Conservation (phyloP, 768 basidiomycete species). For the Peribolospora kevripleyi region DNA sequence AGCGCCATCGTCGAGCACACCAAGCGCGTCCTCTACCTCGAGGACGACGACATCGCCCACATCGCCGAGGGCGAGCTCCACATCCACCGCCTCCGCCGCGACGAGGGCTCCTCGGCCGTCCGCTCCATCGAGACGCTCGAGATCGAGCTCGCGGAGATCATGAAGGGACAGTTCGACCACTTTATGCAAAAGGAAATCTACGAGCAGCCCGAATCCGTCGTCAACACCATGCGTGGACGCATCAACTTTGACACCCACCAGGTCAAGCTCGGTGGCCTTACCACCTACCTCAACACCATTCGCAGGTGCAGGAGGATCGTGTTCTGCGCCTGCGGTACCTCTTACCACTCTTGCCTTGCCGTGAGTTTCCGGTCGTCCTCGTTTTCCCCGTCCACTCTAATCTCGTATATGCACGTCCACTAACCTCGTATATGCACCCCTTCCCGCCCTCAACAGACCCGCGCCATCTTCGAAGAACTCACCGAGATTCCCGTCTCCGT, state of each 20-base stretch:
- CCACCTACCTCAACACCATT: conserved; percentile 85
- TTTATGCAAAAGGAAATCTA: conserved; percentile 99
- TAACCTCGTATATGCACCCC: neutral
- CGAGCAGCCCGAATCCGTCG: conserved; percentile 66
- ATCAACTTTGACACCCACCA: conserved; percentile 86
- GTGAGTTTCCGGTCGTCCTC: conserved; percentile 11
- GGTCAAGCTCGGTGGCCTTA: conserved; percentile 84
- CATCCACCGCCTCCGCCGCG: conserved; percentile 88
- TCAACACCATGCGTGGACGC: conserved; percentile 99
- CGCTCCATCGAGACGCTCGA: conserved; percentile 95
- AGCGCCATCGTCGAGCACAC: conserved; percentile 94
- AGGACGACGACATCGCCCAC: conserved; percentile 97
- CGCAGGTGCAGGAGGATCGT: conserved; percentile 81
- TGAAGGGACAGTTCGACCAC: conserved; percentile 99
- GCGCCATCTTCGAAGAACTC: conserved; percentile 93
- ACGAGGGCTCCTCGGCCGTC: conserved; percentile 46
- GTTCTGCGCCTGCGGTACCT: conserved; percentile 95
- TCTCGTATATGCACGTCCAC: neutral
- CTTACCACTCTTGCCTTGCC: conserved; percentile 89
- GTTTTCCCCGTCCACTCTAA: neutral
- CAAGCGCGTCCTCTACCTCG: conserved; percentile 91
- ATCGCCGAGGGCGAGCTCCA: conserved; percentile 91
- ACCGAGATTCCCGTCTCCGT: conserved; percentile 96
- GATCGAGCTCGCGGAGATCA: conserved; percentile 97
- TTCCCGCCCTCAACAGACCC: conserved; percentile 26